phyloP scores from a whole-genome alignment of 2,329 filamentous ascomycete species.

The Penicillium aurantiogriseum region DNA sequence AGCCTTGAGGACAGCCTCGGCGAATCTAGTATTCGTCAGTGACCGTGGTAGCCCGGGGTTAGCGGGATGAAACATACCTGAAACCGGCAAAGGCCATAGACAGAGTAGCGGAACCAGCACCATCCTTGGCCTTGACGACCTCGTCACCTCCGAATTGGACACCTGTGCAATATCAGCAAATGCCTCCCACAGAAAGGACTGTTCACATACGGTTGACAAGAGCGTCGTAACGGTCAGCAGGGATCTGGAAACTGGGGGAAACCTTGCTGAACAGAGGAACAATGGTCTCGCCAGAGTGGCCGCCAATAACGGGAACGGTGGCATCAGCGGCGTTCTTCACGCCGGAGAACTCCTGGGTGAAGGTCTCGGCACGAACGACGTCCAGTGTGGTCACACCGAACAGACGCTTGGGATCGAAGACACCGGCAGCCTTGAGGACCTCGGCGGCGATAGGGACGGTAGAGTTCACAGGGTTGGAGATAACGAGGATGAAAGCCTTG shows the following conservation, averaged over 20 bases:
- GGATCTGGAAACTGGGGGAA: slow-evolving; percentile 74
- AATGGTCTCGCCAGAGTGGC: slow-evolving; percentile 97
- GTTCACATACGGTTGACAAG: slow-evolving; percentile 72
- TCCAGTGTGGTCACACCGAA: slow-evolving; percentile 99
- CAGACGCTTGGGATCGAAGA: slow-evolving; percentile 92
- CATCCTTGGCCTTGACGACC: slow-evolving; percentile 93
- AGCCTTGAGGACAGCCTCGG: slow-evolving; percentile 90
- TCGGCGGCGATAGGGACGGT: slow-evolving; percentile 97
- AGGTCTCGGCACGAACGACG: slow-evolving; percentile 96
- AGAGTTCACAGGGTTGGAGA: slow-evolving; percentile 99
- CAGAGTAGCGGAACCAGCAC: slow-evolving; percentile 82
- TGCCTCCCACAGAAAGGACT: neutral
- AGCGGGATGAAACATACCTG: slow-evolving; percentile 58
- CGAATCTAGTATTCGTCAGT: slow-evolving; percentile 62
- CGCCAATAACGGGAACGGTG: slow-evolving; percentile 88
- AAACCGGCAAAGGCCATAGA: slow-evolving; percentile 96
- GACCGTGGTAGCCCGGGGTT: slow-evolving; percentile 4
- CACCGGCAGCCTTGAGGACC: slow-evolving; percentile 87
- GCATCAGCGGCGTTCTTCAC: slow-evolving; percentile 78
- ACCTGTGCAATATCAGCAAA: slow-evolving; percentile 41
- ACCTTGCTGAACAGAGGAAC: slow-evolving; percentile 95
- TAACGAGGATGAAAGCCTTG: slow-evolving; percentile 93
- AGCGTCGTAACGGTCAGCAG: slow-evolving; percentile 83
- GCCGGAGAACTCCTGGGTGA: slow-evolving; percentile 81
- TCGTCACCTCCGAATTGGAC: slow-evolving; percentile 98